Evolutionary conservation across 2,329 filamentous ascomycete genomes (phyloP).

Genomic region (Fusarium brachygibbosum): DNA sequence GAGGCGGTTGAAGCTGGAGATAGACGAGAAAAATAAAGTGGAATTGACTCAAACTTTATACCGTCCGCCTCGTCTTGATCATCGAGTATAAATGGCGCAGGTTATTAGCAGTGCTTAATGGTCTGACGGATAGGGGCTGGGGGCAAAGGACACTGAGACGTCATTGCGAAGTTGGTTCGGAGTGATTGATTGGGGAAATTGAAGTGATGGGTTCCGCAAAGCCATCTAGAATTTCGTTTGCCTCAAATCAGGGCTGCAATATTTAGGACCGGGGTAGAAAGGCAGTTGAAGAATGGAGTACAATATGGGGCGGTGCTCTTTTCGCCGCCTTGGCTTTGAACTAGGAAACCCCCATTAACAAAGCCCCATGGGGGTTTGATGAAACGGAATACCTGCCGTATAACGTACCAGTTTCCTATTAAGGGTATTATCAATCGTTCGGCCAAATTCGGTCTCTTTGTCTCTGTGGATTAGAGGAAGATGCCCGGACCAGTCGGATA

Average conservation of each 20-base stretch:
- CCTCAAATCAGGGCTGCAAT: constrained; percentile 33
- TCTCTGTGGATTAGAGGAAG: not conserved
- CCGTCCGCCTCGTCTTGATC: constrained; percentile 1
- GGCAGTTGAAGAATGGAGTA: not conserved
- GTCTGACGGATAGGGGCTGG: constrained; percentile 12
- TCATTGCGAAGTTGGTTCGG: constrained; percentile 6
- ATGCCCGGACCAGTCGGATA: constrained; percentile 34
- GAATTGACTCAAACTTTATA: constrained; percentile 16
- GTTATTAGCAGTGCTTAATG: constrained; percentile 6
- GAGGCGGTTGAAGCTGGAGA: constrained; percentile 10
- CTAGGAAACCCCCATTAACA: not conserved
- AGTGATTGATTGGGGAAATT: constrained; percentile 1
- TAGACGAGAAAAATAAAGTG: not conserved
- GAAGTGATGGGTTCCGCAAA: not conserved
- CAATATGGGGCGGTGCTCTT: constrained; percentile 1
- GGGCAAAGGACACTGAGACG: constrained; percentile 8
- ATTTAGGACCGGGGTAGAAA: not conserved
- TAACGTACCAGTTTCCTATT: constrained; percentile 1
- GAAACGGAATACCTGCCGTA: constrained; percentile 13
- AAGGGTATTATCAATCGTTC: constrained; percentile 3
- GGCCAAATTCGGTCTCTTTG: constrained; percentile 11
- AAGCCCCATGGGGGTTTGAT: constrained; percentile 30
- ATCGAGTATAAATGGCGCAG: constrained; percentile 19
- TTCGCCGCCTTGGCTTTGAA: constrained; percentile 1
- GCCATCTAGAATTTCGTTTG: not conserved